A percentile compares a stretch with the other conserved stretches of the same genome.
phyloP scores from a whole-genome alignment of 2,329 filamentous ascomycete species.

The Diaporthe sp. region DNA sequence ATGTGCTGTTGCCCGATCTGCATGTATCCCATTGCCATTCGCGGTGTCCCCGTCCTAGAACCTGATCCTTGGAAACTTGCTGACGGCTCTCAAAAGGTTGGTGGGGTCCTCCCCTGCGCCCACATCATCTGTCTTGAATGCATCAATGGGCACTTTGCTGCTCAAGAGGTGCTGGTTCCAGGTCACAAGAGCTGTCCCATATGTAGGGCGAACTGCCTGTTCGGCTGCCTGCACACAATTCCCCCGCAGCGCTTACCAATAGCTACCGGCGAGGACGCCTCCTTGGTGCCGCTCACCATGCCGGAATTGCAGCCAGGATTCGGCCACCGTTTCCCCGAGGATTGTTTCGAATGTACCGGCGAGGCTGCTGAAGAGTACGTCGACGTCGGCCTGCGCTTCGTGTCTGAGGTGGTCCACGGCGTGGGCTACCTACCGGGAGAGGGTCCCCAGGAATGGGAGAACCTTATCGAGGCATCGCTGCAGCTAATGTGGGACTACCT shows the following conservation, averaged over 20 bases:
- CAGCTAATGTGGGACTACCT: background rate
- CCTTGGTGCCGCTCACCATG: slow-evolving; percentile 16
- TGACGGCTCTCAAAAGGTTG: background rate
- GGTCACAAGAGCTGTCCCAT: background rate
- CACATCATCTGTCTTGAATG: background rate
- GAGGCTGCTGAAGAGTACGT: background rate
- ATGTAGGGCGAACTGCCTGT: background rate
- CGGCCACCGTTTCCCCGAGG: background rate
- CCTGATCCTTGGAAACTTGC: slow-evolving; percentile 6
- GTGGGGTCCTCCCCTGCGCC: background rate
- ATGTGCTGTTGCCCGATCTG: background rate
- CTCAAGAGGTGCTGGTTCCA: background rate
- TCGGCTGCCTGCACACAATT: background rate
- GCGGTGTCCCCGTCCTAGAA: background rate
- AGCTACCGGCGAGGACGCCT: background rate
- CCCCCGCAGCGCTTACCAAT: background rate
- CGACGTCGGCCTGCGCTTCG: background rate
- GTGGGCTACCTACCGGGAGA: background rate
- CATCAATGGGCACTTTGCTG: background rate
- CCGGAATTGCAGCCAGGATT: background rate
- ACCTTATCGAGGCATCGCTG: background rate
- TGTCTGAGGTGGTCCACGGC: background rate
- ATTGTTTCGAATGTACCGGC: background rate
- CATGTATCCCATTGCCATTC: background rate
- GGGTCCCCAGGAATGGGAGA: background rate